Percentiles rank a stretch among this genome's conserved stretches.
phyloP scores from a whole-genome alignment of 2,329 filamentous ascomycete genomes.

The Arthrinium phaeospermum region DNA sequence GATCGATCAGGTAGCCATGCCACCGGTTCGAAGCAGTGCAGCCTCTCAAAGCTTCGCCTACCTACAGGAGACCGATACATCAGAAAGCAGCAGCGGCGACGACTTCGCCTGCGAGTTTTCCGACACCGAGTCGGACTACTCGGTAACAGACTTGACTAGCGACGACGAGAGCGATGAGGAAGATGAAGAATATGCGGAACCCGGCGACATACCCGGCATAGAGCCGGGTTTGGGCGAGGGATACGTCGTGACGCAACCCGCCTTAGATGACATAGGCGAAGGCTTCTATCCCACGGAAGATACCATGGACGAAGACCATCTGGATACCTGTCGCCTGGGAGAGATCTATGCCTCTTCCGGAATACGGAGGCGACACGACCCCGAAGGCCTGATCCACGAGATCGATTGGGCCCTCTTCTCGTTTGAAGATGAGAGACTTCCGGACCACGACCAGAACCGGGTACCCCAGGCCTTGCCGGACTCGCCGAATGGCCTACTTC shows the following conservation, averaged over 20 bases:
- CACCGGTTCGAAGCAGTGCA: conserved; percentile 33
- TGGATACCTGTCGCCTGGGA: conserved; percentile 81
- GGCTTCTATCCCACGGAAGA: conserved; percentile 80
- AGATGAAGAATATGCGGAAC: conserved; percentile 61
- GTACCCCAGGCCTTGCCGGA: conserved; percentile 54
- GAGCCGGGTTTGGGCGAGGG: conserved; percentile 76
- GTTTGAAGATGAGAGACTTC: conserved; percentile 73
- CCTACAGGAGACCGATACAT: conserved; percentile 43
- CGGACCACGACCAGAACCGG: conserved; percentile 70
- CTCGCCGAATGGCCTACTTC: conserved; percentile 45
- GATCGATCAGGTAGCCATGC: conserved; percentile 26
- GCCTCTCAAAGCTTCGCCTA: conserved; percentile 29
- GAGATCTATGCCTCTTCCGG: conserved; percentile 90
- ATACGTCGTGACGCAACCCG: conserved; percentile 88
- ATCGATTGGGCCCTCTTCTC: conserved; percentile 95
- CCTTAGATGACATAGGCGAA: conserved; percentile 83
- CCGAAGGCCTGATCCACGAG: conserved; percentile 79
- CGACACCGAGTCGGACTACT: conserved; percentile 57
- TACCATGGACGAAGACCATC: conserved; percentile 78
- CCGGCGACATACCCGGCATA: conserved; percentile 80
- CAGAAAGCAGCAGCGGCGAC: conserved; percentile 54
- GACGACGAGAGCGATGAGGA: conserved; percentile 60
- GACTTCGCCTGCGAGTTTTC: conserved; percentile 67
- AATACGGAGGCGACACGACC: conserved; percentile 74
- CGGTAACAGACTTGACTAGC: conserved; percentile 51